Evolutionary conservation across 2,329 filamentous ascomycete species (phyloP).

Genomic region (Aspergillus proliferans): DNA sequence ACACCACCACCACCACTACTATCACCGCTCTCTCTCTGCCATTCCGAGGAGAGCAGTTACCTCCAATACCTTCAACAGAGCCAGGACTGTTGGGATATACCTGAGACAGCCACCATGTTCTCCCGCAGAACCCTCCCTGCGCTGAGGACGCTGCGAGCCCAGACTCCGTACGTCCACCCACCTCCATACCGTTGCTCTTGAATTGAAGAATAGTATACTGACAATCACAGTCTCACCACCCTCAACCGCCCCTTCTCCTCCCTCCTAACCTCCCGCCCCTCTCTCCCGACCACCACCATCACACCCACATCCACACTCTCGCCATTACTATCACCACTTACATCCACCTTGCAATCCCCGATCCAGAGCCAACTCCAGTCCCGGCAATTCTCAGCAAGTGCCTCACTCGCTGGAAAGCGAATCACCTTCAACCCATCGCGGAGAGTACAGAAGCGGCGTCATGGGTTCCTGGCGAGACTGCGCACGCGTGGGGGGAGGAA

Average conservation of each 20-base stretch:
- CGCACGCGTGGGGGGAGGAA: slow-evolving; percentile 49
- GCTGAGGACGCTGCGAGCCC: slow-evolving; percentile 12
- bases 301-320: not conserved
- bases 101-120: slow-evolving; percentile 21
- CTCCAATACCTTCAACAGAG: too few relatives aligned
- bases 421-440: slow-evolving; percentile 56
- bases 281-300: slow-evolving; percentile 10
- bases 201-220: not conserved
- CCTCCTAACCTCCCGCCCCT: slow-evolving; percentile 8
- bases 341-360: slow-evolving; percentile 8
- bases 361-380: slow-evolving; percentile 21
- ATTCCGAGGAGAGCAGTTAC: too few relatives aligned
- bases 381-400: slow-evolving; percentile 40
- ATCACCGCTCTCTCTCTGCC: too few relatives aligned
- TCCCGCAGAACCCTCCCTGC: slow-evolving; percentile 27
- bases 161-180: not conserved
- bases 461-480: slow-evolving; percentile 53
- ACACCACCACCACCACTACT: not conserved
- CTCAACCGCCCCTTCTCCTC: slow-evolving; percentile 1
- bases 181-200: too few relatives aligned
- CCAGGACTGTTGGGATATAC: too few relatives aligned
- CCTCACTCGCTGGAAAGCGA: slow-evolving; percentile 39
- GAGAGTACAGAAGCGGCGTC: slow-evolving; percentile 54
- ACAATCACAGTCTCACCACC: not conserved
- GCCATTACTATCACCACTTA: slow-evolving; percentile 1